phyloP scores from a whole-genome alignment of 441 rosid species.

The Corymbia citriodora region DNA sequence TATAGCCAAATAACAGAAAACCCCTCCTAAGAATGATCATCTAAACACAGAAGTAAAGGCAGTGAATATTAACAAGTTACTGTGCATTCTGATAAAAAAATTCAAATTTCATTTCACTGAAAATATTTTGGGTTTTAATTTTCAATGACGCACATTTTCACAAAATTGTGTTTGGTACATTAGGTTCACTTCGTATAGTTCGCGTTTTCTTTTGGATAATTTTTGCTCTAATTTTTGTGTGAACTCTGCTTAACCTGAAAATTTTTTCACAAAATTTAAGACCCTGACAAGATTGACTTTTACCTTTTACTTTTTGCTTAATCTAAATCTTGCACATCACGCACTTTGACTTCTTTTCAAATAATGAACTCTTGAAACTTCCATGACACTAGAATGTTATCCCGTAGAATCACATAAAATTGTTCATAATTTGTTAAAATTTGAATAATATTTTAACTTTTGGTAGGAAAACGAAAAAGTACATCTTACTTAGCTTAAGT shows the following conservation, averaged over 20 bases:
- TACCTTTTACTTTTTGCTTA: not conserved
- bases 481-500: not conserved
- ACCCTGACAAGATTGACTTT: not conserved
- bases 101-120: not conserved
- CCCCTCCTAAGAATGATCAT: constrained; percentile 5
- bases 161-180: not conserved
- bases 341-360: not conserved
- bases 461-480: not conserved
- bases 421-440: not conserved
- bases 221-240: not conserved
- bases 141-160: not conserved
- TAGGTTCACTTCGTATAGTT: not conserved
- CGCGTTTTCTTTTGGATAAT: not conserved
- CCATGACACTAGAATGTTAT: not conserved
- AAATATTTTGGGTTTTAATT: not conserved
- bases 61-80: not conserved
- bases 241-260: not conserved
- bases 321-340: not conserved
- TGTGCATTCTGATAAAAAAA: not conserved
- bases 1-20: not conserved
- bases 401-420: not conserved
- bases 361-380: not conserved
- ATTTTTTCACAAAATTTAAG: not conserved
- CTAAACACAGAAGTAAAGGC: constrained; percentile 5
- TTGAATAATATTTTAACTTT: not conserved